A percentile compares a stretch with the other conserved stretches of the same genome.
Conservation (phyloP, 176 grass and related monocot genomes). For the Musa troglodytarum region DNA sequence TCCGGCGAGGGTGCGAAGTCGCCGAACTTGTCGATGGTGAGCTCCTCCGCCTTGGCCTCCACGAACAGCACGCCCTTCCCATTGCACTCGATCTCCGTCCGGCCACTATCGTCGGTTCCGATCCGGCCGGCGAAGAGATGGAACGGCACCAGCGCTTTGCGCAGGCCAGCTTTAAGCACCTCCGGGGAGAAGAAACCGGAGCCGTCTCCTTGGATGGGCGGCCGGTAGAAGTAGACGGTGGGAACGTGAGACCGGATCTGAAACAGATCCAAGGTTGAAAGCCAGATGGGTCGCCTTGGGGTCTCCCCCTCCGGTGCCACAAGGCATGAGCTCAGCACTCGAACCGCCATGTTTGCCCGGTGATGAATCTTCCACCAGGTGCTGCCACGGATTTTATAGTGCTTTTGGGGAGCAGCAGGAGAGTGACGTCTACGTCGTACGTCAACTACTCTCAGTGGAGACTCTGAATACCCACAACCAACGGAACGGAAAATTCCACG, state of each 20-base stretch:
- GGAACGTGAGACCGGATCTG: conserved; percentile 40
- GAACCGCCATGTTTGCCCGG: too few relatives aligned
- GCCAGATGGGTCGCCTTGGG: conserved; percentile 34
- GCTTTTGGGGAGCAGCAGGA: too few relatives aligned
- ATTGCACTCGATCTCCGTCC: conserved; percentile 49
- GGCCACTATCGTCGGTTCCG: neutral
- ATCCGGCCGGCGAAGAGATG: conserved; percentile 60
- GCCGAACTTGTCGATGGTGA: conserved; percentile 26
- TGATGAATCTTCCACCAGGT: too few relatives aligned
- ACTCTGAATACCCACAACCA: too few relatives aligned
- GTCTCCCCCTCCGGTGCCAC: conserved; percentile 47
- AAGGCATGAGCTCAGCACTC: conserved; percentile 39
- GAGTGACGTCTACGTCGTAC: too few relatives aligned
- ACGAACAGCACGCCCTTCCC: conserved; percentile 52
- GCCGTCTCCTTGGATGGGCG: neutral
- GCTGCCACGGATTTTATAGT: too few relatives aligned
- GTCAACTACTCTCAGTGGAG: too few relatives aligned
- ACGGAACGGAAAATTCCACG: too few relatives aligned
- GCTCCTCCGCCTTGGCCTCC: conserved; percentile 34
- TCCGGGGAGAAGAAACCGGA: conserved; percentile 33
- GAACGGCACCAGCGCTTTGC: conserved; percentile 36
- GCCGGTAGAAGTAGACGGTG: conserved; percentile 55
- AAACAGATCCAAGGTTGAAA: conserved; percentile 60
- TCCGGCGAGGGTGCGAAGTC: conserved; percentile 49
- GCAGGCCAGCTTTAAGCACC: conserved; percentile 28